These are phyloP conservation scores for Boletus rubescentipes DNA, from an alignment of 768 basidiomycete genomes.

Conservation along the genomic window DNA sequence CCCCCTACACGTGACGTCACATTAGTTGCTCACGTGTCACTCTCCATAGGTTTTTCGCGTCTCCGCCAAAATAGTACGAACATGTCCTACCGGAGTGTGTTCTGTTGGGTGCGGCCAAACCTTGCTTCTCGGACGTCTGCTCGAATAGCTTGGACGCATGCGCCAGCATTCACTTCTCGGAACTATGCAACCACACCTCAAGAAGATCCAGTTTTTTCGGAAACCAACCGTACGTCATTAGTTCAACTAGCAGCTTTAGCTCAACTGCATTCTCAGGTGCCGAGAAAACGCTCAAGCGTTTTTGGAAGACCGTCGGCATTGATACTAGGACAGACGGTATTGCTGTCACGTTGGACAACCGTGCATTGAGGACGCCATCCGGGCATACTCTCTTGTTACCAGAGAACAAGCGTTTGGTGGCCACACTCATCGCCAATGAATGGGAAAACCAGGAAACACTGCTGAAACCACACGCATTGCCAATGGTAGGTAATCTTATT, in stretches of 20 bases:
- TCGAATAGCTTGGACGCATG: background rate
- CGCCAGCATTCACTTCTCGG: background rate
- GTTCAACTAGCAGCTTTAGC: background rate
- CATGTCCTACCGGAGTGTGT: constrained; percentile 15
- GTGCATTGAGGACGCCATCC: constrained; percentile 83
- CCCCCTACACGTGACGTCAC: constrained; percentile 24
- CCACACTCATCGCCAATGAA: constrained; percentile 87
- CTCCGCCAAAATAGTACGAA: background rate
- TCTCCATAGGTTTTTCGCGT: constrained; percentile 4
- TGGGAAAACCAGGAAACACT: constrained; percentile 92
- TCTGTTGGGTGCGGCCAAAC: constrained; percentile 3
- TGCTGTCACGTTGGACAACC: constrained; percentile 74
- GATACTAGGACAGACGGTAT: constrained; percentile 53
- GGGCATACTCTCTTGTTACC: constrained; percentile 80
- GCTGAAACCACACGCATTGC: constrained; percentile 87
- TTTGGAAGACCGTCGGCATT: constrained; percentile 92
- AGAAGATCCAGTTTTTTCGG: constrained; percentile 51
- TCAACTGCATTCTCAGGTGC: constrained; percentile 54
- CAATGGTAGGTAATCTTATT: constrained; percentile 59
- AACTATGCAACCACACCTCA: constrained; percentile 16
- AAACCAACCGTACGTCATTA: constrained; percentile 58
- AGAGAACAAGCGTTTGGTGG: constrained; percentile 63
- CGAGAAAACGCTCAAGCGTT: constrained; percentile 82
- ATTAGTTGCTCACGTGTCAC: constrained; percentile 24
- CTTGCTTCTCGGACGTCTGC: background rate